A percentile compares a stretch with the other conserved stretches of the same genome.
These are phyloP conservation scores for Lentinus brumalis DNA, from an alignment of 768 basidiomycete genomes.

Conservation along the genomic window DNA sequence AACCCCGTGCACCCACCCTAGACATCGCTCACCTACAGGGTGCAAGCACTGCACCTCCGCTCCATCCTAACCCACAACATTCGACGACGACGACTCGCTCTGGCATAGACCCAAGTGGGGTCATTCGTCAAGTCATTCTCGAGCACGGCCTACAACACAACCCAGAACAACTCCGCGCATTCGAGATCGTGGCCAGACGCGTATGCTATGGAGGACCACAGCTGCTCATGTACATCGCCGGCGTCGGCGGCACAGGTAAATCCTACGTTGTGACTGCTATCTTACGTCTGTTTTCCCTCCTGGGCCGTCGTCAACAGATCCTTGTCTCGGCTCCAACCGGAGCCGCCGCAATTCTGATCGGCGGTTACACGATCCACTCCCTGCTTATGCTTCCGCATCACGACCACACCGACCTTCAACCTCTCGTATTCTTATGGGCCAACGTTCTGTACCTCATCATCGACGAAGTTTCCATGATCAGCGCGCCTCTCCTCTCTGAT, in stretches of 20 bases:
- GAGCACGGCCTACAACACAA: not conserved
- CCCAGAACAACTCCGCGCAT: conserved; percentile 16
- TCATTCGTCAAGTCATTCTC: not conserved
- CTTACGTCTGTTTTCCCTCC: conserved; percentile 15
- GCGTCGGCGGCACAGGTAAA: conserved; percentile 35
- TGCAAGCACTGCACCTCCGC: no score
- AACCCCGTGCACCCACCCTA: no score
- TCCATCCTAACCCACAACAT: no score
- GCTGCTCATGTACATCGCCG: conserved; percentile 31
- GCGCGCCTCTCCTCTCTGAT: conserved; percentile 24
- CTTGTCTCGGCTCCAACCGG: conserved; percentile 32
- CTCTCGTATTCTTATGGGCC: conserved; percentile 18
- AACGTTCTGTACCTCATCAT: conserved; percentile 22
- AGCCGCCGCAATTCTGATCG: conserved; percentile 30
- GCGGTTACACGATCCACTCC: conserved; percentile 33
- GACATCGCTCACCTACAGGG: no score
- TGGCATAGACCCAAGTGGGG: no score
- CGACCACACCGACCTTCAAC: not conserved
- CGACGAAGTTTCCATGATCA: conserved; percentile 27
- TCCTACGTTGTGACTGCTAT: conserved; percentile 31
- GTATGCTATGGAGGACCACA: conserved; percentile 7
- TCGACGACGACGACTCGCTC: no score
- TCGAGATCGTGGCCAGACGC: conserved; percentile 14
- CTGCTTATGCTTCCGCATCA: conserved; percentile 23
- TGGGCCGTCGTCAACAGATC: conserved; percentile 11